These are phyloP conservation scores for Sporothrix sp. DNA, from an alignment of 2,329 filamentous ascomycete genomes.

Conservation along the genomic window DNA sequence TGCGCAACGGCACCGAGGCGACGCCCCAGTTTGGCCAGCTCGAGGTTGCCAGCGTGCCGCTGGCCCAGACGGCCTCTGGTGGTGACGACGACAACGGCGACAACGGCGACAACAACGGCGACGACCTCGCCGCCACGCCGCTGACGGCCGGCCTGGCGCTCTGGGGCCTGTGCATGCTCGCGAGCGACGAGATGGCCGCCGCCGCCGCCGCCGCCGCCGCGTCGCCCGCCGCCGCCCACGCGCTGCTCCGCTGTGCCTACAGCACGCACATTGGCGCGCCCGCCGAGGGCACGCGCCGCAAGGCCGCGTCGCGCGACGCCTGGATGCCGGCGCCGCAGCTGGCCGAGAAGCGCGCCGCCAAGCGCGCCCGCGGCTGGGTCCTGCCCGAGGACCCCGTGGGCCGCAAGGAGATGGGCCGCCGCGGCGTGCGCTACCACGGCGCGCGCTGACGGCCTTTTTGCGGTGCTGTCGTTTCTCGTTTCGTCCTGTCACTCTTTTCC, in stretches of 20 bases:
- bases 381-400: slow-evolving; percentile 64
- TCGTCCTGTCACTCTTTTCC: no score
- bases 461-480: no score
- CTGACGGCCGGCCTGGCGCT: slow-evolving; percentile 65
- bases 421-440: slow-evolving; percentile 48
- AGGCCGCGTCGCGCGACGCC: slow-evolving; percentile 57
- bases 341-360: slow-evolving; percentile 67
- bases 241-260: slow-evolving; percentile 36
- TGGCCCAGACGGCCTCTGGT: slow-evolving; percentile 31
- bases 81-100: slow-evolving; percentile 22
- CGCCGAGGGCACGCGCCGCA: slow-evolving; percentile 60
- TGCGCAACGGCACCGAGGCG: slow-evolving; percentile 63
- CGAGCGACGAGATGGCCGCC: slow-evolving; percentile 24
- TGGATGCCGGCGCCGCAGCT: slow-evolving; percentile 69
- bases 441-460: not conserved
- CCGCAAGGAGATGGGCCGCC: slow-evolving; percentile 60
- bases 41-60: slow-evolving; percentile 57
- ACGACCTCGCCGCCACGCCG: slow-evolving; percentile 28
- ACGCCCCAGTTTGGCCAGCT: slow-evolving; percentile 83
- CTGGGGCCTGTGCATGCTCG: slow-evolving; percentile 58
- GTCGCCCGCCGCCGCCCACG: slow-evolving; percentile 37
- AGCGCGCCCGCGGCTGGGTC: slow-evolving; percentile 64
- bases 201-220: slow-evolving; percentile 18
- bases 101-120: slow-evolving; percentile 22
- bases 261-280: slow-evolving; percentile 64